Base-by-base conservation (phyloP, 345 rosid genomes). In the Cardiospermum halicacabum region DNA sequence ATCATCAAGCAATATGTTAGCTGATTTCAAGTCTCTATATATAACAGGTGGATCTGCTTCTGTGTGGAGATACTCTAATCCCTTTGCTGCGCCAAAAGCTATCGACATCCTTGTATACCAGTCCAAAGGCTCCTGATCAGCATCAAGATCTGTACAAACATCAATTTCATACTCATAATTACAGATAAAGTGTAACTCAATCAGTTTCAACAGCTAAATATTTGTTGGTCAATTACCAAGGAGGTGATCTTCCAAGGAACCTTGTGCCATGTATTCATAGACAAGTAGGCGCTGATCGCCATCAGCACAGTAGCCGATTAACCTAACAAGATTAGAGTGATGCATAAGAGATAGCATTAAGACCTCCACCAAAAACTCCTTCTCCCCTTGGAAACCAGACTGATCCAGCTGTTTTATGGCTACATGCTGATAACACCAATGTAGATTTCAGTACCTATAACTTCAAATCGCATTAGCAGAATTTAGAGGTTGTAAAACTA, bases 321-420 rank as follows among this genome's bases (percentile, higher is more conserved):
- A 32, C 24, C 28, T 81, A 64, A 92, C 88, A 15, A 92, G 89
- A 74, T 89, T 84, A 50, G 80, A 82, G 53, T 92, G 96, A 53
- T 76, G 79, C 74, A 84, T 19, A 64, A 76, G 80, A 31, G 92
- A 85, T 49, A 92, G 95, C 96, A 89, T 92, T 50, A 89, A 84
- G 67, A 89, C 91, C 78, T 92, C 96, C 43, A 85, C 92, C 15
- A 87, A 83, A 67, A 87, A 89, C 77, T 92, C 95, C 60, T 79
- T 84, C 27, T 92, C 95, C 39, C 96, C 96, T 85, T 92, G 98
- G 37, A 30, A 37, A 53, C 96, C 84, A 11, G 70, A 64, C 5
- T 67, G 56, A 68, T 92, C 91, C 50, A 85, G 86, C 70, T 77
- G 74, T 66, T 89, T 89, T 21, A 89, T 85, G 31, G 96, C 98